Percentiles rank a stretch among this genome's conserved stretches.
Conservation (phyloP, 1,139 yeast genomes). For the Pneumocystis murina region DNA sequence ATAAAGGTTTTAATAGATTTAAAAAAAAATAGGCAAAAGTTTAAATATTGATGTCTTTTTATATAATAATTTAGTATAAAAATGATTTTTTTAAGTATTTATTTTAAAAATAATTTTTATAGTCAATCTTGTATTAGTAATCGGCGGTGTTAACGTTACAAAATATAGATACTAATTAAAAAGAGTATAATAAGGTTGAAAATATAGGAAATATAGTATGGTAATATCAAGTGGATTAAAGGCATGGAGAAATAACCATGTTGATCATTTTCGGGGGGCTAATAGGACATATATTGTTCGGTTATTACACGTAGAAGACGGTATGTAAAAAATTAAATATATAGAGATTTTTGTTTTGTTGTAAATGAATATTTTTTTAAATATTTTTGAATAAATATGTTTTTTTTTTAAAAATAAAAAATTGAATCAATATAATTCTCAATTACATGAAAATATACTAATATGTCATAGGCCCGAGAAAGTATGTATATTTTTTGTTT, state of each 20-base stretch:
- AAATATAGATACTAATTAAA: too few relatives aligned
- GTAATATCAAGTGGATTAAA: neutral
- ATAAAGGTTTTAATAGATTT: too few relatives aligned
- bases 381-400: neutral
- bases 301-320: neutral
- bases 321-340: neutral
- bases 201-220: neutral
- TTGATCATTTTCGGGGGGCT: neutral
- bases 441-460: neutral
- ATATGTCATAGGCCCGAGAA: neutral
- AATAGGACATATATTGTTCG: neutral
- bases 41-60: too few relatives aligned
- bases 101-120: too few relatives aligned
- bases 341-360: neutral
- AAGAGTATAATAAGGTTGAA: neutral
- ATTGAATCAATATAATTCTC: neutral
- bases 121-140: too few relatives aligned
- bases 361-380: neutral
- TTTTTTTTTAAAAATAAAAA: neutral
- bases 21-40: too few relatives aligned
- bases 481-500: neutral
- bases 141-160: neutral
- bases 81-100: too few relatives aligned
- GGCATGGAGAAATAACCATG: neutral
- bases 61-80: too few relatives aligned